Evolutionary conservation across 495 filamentous ascomycete species (phyloP).

Genomic region (Aspergillus indologenus): DNA sequence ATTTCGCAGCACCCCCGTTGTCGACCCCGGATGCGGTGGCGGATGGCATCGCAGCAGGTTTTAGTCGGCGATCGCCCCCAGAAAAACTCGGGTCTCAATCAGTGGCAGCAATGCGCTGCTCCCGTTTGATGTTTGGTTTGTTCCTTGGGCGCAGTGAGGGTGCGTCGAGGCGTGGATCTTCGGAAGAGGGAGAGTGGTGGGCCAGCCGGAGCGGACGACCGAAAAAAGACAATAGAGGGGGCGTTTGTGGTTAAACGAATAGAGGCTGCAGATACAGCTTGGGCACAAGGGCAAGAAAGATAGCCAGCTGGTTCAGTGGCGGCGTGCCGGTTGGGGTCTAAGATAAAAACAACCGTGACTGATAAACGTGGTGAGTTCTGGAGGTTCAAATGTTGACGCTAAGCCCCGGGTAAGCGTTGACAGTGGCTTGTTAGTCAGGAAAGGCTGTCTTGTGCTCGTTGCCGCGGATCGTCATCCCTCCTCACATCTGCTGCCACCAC

Average conservation of each 20-base stretch:
- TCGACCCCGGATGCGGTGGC: slow-evolving; percentile 74
- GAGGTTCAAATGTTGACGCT: slow-evolving; percentile 24
- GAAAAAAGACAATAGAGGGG: slow-evolving; percentile 1
- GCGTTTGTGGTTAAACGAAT: too few species aligned
- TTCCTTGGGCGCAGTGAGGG: not conserved
- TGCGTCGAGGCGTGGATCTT: slow-evolving; percentile 18
- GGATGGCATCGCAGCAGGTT: slow-evolving; percentile 60
- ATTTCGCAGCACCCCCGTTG: slow-evolving; percentile 59
- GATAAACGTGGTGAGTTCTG: slow-evolving; percentile 33
- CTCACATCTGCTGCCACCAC: not conserved
- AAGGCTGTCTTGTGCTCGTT: not conserved
- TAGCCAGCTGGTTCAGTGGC: slow-evolving; percentile 3
- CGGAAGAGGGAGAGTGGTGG: slow-evolving; percentile 19
- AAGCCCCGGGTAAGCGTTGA: slow-evolving; percentile 13
- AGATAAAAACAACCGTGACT: slow-evolving; percentile 17
- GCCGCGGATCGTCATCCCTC: not conserved
- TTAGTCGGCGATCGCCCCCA: not conserved
- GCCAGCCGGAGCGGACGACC: not conserved
- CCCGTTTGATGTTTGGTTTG: not conserved
- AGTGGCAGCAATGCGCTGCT: not conserved
- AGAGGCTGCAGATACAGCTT: not conserved
- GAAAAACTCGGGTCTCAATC: not conserved
- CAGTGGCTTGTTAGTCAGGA: slow-evolving; percentile 20
- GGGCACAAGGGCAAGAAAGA: not conserved
- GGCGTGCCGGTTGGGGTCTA: slow-evolving; percentile 8